Evolutionary conservation across 441 rosid genomes (phyloP), one percentile per base, ranked within the genome.

Genomic region (Populus hybrid): DNA sequence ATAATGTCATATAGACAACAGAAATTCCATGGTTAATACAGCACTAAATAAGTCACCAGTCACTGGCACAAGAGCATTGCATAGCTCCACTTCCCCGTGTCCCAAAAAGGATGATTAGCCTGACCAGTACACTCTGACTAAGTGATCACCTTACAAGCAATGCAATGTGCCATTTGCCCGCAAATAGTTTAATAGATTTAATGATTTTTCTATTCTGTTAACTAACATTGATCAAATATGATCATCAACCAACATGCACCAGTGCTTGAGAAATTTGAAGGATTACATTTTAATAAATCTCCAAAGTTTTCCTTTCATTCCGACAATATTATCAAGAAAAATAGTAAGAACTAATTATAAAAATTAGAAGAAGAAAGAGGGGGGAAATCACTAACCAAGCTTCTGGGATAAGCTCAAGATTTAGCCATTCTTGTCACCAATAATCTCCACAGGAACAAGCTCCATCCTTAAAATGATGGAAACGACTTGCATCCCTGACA

Each of bases 401-500:
- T 16, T 53, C 61, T 53, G 2, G 61, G 61, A 53, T 53, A 6
- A 53, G 8, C 61, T 53, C 61, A 53, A 53, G 61, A 53, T 53
- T 9, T 53, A 53, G 21, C 61, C 61, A 53, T 53, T 53, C 61
- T 53, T 30, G 73, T 86, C 82, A 90, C 94, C 97, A 91, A 75
- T 84, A 89, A 83, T 93, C 92, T 63, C 86, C 81, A 79, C 96
- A 91, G 16, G 96, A 93, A 80, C 96, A 90, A 69, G 73, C 50
- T 14, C 97, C 94, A 71, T 87, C 84, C 57, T 70, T 88, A 80
- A 92, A 90, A 81, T 87, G 92, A 84, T 93, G 96, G 78, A 93
- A 92, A 72, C 97, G 89, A 75, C 86, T 88, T 38, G 92, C 84
- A 87, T 93, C 97, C 76, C 97, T 86, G 4, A 93, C 86, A 36